A percentile compares a stretch with the other conserved stretches of the same genome.
These are phyloP conservation scores for Saraca asoca DNA, from an alignment of 331 rosid genomes.

Conservation along the genomic window DNA sequence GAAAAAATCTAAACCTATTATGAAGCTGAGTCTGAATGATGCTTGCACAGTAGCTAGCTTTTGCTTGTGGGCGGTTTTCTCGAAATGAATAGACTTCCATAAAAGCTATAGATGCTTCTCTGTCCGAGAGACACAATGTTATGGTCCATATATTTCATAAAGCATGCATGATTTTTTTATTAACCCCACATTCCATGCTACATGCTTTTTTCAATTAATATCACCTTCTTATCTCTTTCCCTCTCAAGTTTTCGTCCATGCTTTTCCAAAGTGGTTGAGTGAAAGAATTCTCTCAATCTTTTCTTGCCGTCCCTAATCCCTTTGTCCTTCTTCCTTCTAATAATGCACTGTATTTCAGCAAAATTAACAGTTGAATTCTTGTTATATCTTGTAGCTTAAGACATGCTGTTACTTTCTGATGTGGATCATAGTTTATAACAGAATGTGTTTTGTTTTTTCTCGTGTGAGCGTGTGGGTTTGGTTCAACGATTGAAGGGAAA, in stretches of 20 bases:
- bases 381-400: conserved; percentile 38
- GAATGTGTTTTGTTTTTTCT: conserved; percentile 14
- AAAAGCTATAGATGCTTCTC: conserved; percentile 29
- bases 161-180: conserved; percentile 23
- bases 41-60: conserved; percentile 1
- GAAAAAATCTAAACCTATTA: too few relatives aligned
- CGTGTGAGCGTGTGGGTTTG: conserved; percentile 36
- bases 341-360: conserved; percentile 11
- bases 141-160: conserved; percentile 36
- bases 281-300: conserved; percentile 18
- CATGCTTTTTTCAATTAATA: conserved; percentile 26
- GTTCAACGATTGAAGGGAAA: too few relatives aligned
- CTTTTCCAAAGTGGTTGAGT: conserved; percentile 46
- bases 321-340: conserved; percentile 23
- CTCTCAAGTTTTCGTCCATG: conserved; percentile 27
- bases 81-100: conserved; percentile 23
- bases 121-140: conserved; percentile 34
- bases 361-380: conserved; percentile 13
- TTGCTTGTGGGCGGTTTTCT: conserved; percentile 28
- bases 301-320: conserved; percentile 23
- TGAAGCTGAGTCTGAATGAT: too few relatives aligned
- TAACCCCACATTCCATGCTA: conserved; percentile 45
- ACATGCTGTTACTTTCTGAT: conserved; percentile 7
- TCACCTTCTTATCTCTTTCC: conserved; percentile 26
- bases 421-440: conserved; percentile 9